Base-by-base conservation (phyloP, 805 yeast genomes). In the Saccharomycopsis sp. region DNA sequence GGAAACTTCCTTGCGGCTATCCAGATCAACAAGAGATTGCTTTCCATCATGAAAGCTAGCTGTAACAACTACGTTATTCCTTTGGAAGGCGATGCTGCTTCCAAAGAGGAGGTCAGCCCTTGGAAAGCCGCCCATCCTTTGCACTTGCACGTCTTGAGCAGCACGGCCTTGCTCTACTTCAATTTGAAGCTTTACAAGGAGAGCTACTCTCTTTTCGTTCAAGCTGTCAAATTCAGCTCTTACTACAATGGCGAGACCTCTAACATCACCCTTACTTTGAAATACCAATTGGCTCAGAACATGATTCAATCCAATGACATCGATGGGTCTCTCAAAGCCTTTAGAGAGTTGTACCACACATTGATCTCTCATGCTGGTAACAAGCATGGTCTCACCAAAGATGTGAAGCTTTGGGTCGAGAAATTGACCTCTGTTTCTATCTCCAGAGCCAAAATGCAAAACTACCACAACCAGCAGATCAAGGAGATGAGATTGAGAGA, bases 241-340 rank as follows among this genome's bases (percentile, higher is more conserved):
- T 61, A 70, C 24, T 64, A 80, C 51, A 81, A 81, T 66, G 94
- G 91, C 53, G 79, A 72, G 16, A 73, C 76, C 12, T 78, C 87
- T 14, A 82, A 81, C 63, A 78, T 83, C 57, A 78, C 85, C 24
- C 96, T 84, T 21, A 75, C 82, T 62, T 73, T 87, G 61, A 79
- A 80, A 63, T 88, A 83, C 73, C 89, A 92, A 69, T 69, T 79
- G n/a, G 83, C 86, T 24, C 85, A 85, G 65, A 69, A 83, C 50
- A 77, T 81, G 54, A 80, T 85, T 37, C 71, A 79, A 34, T 63
- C 70, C 29, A 77, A 78, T 51, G 82, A 83, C 58, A 77, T 78
- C 64, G 74, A 76, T 54, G 80, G 75, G 23, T 84, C 96, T 0
- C 70, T 80, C 55, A 81, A 76, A 16, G 77, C 78, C 58, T 81